Evolutionary conservation across 2,329 filamentous ascomycete species (phyloP).

Genomic region (Dactylellina drechsleri): DNA sequence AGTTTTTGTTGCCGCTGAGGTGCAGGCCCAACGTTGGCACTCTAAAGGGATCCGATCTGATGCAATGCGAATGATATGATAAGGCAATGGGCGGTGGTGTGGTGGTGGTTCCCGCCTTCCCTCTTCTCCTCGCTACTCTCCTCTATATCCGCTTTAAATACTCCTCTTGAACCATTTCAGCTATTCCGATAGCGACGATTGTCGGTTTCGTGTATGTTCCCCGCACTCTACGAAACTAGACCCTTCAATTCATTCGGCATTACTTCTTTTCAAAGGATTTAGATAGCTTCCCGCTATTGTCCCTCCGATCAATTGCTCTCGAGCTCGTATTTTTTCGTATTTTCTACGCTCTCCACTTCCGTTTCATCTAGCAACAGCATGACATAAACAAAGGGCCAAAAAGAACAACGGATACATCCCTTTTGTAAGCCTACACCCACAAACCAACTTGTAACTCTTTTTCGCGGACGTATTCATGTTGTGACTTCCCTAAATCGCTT

Average conservation of each 20-base stretch:
- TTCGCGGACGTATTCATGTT: background rate
- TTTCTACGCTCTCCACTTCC: constrained; percentile 2
- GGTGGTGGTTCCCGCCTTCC: constrained; percentile 1
- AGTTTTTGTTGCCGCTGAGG: constrained; percentile 22
- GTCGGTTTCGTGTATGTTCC: constrained; percentile 21
- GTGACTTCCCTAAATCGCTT: constrained; percentile 45
- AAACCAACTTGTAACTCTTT: background rate
- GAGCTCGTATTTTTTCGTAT: background rate
- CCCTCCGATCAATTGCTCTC: no score
- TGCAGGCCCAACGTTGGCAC: constrained; percentile 1
- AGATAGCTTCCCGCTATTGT: background rate
- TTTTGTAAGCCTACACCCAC: background rate
- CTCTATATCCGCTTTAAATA: constrained; percentile 1
- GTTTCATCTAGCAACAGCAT: background rate
- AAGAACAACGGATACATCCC: background rate
- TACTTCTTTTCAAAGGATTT: background rate
- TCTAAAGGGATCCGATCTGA: background rate
- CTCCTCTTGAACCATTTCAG: background rate
- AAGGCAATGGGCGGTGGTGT: background rate
- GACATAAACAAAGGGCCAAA: background rate
- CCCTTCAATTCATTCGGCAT: background rate
- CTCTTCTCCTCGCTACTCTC: constrained; percentile 8
- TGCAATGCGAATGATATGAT: background rate
- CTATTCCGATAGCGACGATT: constrained; percentile 11
- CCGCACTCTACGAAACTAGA: background rate